Percentiles rank a stretch among this genome's conserved stretches.
These are phyloP conservation scores for Prototheca wickerhamii DNA, from an alignment of 163 green algal genomes.

Conservation along the genomic window DNA sequence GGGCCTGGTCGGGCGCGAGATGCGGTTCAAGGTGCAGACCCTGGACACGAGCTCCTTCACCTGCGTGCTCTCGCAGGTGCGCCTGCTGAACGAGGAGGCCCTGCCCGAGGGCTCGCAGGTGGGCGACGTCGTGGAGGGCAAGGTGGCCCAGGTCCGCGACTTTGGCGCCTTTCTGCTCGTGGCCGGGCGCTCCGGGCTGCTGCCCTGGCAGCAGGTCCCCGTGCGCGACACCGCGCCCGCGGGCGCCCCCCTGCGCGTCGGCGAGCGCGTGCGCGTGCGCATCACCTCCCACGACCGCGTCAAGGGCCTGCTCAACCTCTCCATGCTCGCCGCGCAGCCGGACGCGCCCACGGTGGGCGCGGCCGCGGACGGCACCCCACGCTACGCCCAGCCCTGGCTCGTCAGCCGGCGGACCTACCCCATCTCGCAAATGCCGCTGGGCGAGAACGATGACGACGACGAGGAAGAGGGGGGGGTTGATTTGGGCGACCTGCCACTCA, in stretches of 20 bases:
- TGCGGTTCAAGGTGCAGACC: conserved; percentile 89
- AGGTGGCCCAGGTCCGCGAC: conserved; percentile 79
- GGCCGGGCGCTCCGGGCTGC: conserved; percentile 80
- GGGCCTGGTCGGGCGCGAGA: conserved; percentile 60
- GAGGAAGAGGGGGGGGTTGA: too few species aligned
- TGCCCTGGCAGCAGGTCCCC: conserved; percentile 97
- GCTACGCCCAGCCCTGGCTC: too few species aligned
- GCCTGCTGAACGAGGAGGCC: conserved; percentile 22
- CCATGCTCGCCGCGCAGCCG: too few species aligned
- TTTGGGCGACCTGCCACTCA: too few species aligned
- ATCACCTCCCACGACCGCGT: conserved; percentile 70
- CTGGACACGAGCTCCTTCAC: conserved; percentile 80
- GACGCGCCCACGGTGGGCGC: too few species aligned
- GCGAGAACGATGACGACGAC: too few species aligned
- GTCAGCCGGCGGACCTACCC: too few species aligned
- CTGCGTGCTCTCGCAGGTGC: conserved; percentile 71
- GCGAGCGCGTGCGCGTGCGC: not conserved
- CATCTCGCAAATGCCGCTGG: too few species aligned
- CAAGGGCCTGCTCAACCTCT: conserved; percentile 79
- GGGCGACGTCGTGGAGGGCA: conserved; percentile 86
- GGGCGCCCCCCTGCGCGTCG: not conserved
- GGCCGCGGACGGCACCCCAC: too few species aligned
- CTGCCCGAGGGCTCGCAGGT: conserved; percentile 20
- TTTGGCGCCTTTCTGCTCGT: conserved; percentile 98
- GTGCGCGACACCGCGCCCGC: too few species aligned